Conservation (phyloP, 2,329 filamentous ascomycete genomes). For the Pestalotiopsis sp. region DNA sequence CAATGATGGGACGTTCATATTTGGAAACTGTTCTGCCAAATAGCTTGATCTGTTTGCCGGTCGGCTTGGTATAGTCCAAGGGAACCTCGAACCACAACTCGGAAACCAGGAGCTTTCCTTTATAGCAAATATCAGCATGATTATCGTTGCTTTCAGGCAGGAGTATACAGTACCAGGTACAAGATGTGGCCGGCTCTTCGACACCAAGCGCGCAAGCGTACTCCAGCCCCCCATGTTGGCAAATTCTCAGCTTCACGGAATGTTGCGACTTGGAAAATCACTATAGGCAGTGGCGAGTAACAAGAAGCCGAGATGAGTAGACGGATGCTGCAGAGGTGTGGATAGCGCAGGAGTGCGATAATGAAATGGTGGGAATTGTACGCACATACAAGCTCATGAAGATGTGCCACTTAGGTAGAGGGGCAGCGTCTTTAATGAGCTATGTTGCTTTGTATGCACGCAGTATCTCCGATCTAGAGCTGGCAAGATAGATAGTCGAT, state of each 20-base stretch:
- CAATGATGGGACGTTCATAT: constrained; percentile 62
- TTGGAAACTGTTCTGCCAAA: constrained; percentile 78
- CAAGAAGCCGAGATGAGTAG: not conserved
- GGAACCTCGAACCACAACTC: constrained; percentile 90
- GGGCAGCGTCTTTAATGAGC: no score
- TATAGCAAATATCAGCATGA: not conserved
- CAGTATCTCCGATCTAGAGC: no score
- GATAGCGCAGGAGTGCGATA: not conserved
- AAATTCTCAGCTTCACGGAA: not conserved
- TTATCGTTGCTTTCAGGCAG: not conserved
- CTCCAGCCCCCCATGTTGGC: not conserved
- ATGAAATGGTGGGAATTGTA: not conserved
- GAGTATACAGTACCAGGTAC: constrained; percentile 31
- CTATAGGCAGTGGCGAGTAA: not conserved
- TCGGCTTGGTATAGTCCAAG: constrained; percentile 70
- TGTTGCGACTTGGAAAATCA: not conserved
- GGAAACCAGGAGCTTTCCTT: constrained; percentile 74
- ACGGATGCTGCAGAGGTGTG: not conserved
- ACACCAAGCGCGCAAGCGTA: constrained; percentile 31
- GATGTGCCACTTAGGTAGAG: no score
- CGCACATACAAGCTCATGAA: no score
- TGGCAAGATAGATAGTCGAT: not conserved
- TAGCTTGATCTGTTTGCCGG: constrained; percentile 65
- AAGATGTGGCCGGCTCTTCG: constrained; percentile 43
- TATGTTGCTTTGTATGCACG: no score